Evolutionary conservation across 805 yeast species (phyloP).

Genomic region (Yarrowia osloensis): DNA sequence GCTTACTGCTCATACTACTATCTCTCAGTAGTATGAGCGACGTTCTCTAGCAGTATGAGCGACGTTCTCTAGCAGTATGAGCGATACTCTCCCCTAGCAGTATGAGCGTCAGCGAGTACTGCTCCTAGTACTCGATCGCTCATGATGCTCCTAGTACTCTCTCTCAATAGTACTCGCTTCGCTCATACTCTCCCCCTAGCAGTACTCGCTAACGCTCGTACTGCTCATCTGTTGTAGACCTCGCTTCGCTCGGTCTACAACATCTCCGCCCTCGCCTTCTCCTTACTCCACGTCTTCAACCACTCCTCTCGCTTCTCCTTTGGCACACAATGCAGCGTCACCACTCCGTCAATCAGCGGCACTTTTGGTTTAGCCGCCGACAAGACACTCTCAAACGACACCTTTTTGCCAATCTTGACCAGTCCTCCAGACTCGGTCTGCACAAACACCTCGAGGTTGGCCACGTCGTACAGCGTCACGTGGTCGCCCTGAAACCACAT

Average conservation of each 20-base stretch:
- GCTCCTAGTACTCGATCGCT: no score
- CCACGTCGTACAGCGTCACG: conserved; percentile 53
- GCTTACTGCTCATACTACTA: no score
- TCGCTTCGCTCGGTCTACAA: background rate
- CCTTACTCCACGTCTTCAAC: conserved; percentile 49
- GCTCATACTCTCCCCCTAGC: no score
- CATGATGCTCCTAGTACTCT: no score
- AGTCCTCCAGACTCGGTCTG: conserved; percentile 84
- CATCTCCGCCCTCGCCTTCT: conserved; percentile 34
- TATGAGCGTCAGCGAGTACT: no score
- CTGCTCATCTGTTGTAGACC: no score
- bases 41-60: no score
- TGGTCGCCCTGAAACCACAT: conserved; percentile 69
- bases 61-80: no score
- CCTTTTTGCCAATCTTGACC: conserved; percentile 79
- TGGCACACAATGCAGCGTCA: conserved; percentile 78
- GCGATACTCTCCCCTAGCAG: no score
- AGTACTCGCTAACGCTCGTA: no score
- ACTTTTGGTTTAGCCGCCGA: conserved; percentile 62
- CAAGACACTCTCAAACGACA: conserved; percentile 63
- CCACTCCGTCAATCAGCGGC: conserved; percentile 73
- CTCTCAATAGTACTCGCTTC: no score
- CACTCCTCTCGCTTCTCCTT: conserved; percentile 64
- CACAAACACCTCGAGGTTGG: conserved; percentile 69
- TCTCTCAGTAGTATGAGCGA: no score